phyloP scores from a whole-genome alignment of 805 yeast genomes.

The Yarrowia sp. region DNA sequence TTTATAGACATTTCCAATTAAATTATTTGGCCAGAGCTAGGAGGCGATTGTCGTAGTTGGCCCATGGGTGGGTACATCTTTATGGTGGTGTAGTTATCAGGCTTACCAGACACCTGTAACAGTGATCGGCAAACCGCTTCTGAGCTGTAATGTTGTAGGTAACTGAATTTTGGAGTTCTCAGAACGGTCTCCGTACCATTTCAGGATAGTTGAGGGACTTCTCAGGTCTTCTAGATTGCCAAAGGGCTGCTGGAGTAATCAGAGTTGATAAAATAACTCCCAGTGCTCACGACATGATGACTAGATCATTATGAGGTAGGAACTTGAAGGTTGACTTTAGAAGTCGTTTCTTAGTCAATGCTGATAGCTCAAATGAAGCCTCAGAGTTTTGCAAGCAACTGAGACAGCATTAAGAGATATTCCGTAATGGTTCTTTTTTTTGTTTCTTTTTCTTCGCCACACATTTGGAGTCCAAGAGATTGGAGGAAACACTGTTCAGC shows the following conservation, averaged over 20 bases:
- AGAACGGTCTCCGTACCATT: neutral
- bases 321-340: no score
- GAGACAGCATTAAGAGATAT: neutral
- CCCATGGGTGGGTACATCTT: no score
- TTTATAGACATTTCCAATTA: no score
- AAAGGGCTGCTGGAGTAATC: conserved; percentile 34
- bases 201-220: conserved; percentile 39
- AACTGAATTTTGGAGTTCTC: conserved; percentile 33
- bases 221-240: conserved; percentile 38
- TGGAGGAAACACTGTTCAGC: neutral
- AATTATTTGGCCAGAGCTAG: no score
- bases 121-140: conserved; percentile 41
- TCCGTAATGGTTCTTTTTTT: neutral
- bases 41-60: no score
- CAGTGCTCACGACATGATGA: no score
- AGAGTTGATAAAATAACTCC: no score
- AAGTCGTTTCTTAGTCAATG: no score
- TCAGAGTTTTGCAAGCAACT: neutral
- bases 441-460: neutral
- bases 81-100: no score
- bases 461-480: neutral
- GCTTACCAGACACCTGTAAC: no score
- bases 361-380: conserved; percentile 49
- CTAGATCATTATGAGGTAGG: no score
- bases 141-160: conserved; percentile 51